Evolutionary conservation across 345 rosid species (phyloP).

Genomic region (Eucalyptus curtisii): DNA sequence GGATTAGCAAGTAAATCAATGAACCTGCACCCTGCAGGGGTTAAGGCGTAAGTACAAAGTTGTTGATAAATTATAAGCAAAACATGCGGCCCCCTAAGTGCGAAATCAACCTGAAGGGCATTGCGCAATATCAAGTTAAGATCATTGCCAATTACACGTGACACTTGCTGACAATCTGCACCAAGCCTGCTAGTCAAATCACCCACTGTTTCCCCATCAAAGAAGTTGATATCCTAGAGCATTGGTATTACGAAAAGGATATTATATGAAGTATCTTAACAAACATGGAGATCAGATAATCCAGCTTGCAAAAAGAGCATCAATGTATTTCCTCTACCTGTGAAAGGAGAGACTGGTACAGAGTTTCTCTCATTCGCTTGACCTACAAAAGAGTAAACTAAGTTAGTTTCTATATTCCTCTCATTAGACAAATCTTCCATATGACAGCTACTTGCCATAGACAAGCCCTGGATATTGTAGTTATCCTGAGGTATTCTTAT

Average conservation of each 20-base stretch:
- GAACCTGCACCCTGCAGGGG: slow-evolving; percentile 74
- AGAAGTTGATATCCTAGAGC: slow-evolving; percentile 77
- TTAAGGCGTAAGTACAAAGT: slow-evolving; percentile 7
- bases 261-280: not conserved
- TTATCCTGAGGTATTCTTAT: not conserved
- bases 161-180: slow-evolving; percentile 97
- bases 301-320: not conserved
- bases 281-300: not conserved
- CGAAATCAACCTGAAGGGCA: slow-evolving; percentile 65
- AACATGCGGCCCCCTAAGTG: not conserved
- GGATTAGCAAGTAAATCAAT: slow-evolving; percentile 62
- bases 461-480: not conserved
- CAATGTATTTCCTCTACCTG: slow-evolving; percentile 40
- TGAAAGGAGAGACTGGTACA: slow-evolving; percentile 78
- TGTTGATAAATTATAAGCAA: not conserved
- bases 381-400: slow-evolving; percentile 32
- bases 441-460: not conserved
- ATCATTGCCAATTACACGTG: slow-evolving; percentile 89
- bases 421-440: not conserved
- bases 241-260: not conserved
- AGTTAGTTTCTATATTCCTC: not conserved
- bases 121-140: slow-evolving; percentile 81
- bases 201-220: slow-evolving; percentile 92
- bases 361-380: slow-evolving; percentile 89
- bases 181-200: slow-evolving; percentile 98